A percentile compares a stretch with the other conserved stretches of the same genome.
Evolutionary conservation across 1,139 yeast species (phyloP).

Genomic region (Kodamaea sp.): DNA sequence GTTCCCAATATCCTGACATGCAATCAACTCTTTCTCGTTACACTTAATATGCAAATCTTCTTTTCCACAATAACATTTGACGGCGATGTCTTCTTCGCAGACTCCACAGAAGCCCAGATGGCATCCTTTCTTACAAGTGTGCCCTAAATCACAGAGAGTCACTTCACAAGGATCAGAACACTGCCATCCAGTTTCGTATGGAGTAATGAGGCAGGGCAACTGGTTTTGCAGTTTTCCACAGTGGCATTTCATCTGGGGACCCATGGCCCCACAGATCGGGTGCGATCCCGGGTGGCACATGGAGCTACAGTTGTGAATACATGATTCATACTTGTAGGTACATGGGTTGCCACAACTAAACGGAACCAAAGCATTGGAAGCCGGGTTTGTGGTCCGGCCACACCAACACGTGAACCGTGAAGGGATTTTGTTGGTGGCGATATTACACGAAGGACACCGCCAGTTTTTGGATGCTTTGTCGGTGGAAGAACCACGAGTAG

Average conservation of each 20-base stretch:
- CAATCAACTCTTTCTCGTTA: conserved; percentile 40
- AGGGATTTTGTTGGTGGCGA: conserved; percentile 54
- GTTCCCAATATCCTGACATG: conserved; percentile 18
- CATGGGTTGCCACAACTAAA: conserved; percentile 92
- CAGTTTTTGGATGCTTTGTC: conserved; percentile 53
- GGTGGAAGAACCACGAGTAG: conserved; percentile 69
- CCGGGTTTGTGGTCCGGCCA: conserved; percentile 73
- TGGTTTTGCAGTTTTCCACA: conserved; percentile 75
- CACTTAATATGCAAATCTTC: conserved; percentile 48
- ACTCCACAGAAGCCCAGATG: conserved; percentile 82
- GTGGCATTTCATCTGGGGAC: conserved; percentile 66
- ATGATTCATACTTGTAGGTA: conserved; percentile 51
- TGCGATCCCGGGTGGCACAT: conserved; percentile 93
- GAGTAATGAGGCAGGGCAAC: conserved; percentile 72
- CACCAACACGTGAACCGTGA: conserved; percentile 84
- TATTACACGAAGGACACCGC: conserved; percentile 89
- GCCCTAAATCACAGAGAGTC: conserved; percentile 66
- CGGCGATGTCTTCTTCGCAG: conserved; percentile 45
- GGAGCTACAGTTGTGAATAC: conserved; percentile 75
- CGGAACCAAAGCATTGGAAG: conserved; percentile 60
- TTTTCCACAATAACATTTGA: conserved; percentile 77
- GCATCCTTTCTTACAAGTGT: conserved; percentile 48
- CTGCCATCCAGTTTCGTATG: conserved; percentile 65
- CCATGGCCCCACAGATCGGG: conserved; percentile 76
- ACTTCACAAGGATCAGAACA: conserved; percentile 63